Conservation (phyloP, 306 rosid genomes). For the Abrus precatorius region DNA sequence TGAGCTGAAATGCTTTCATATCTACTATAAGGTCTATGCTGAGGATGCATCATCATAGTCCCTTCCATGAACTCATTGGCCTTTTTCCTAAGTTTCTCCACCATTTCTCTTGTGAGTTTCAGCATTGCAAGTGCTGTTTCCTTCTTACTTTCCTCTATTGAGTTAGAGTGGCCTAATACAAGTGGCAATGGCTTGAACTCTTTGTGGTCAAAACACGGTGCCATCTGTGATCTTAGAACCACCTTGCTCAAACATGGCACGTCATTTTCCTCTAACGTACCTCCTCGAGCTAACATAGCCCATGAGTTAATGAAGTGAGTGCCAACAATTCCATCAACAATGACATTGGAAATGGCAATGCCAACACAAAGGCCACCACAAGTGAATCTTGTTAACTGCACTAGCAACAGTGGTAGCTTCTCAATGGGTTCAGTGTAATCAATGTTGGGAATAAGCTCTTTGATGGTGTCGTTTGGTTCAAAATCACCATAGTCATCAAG, state of each 20-base stretch:
- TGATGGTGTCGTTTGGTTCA: neutral
- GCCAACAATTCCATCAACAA: conserved; percentile 14
- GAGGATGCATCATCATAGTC: too few relatives aligned
- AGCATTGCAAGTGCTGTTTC: neutral
- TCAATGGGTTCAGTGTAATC: conserved; percentile 31
- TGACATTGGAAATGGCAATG: neutral
- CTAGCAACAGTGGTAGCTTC: neutral
- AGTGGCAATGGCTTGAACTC: conserved; percentile 22
- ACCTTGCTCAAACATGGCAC: conserved; percentile 6
- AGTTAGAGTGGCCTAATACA: neutral
- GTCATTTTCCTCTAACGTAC: neutral
- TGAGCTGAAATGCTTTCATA: conserved; percentile 14
- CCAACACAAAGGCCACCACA: conserved; percentile 30
- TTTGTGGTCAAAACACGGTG: neutral
- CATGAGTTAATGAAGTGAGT: conserved; percentile 16
- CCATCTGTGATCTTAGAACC: neutral
- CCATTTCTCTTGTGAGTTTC: conserved; percentile 6
- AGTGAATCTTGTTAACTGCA: conserved; percentile 19
- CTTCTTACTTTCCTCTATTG: neutral
- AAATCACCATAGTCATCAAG: conserved; percentile 32
- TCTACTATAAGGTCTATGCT: conserved; percentile 9
- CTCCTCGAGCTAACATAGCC: conserved; percentile 28
- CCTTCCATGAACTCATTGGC: neutral
- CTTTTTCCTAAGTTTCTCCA: conserved; percentile 12
- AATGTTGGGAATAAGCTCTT: conserved; percentile 8